Evolutionary conservation across 306 rosid genomes (phyloP), one percentile per base, ranked within the genome.

Genomic region (Erythrophleum fordii): DNA sequence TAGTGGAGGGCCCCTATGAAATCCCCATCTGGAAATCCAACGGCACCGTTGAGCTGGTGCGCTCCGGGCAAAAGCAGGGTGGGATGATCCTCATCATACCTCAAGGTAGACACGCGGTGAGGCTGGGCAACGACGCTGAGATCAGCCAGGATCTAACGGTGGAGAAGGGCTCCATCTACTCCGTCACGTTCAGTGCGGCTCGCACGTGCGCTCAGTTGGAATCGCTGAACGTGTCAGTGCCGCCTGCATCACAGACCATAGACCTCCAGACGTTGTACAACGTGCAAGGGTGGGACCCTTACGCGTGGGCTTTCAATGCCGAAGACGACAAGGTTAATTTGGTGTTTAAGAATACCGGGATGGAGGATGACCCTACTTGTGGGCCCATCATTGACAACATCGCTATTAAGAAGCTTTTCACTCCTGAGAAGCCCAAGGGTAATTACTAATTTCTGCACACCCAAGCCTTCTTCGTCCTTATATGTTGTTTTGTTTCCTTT

Each of bases 341-440:
- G 86, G 91, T 83, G 2, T 96, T 96, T 72, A 87, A 84, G 85
- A 96, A 96, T 37, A 88, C 93, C 0, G 99, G 99, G 0, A 96
- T 96, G 99, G 99, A 96, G 89, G 99, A 96, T 68, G 99, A 96
- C 92, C 99, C 99, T 73, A 92, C 98, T 0, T 96, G 99, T 82
- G 99, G 99, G 18, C 99, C 99, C 87, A 93, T 96, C 79, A 85
- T 96, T 29, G 98, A 96, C 41, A 95, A 89, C 25, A 76, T 96
- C 74, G 94, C 99, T 0, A 88, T 93, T 37, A 96, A 96, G 90
- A 96, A 92, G 79, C 92, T 93, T 29, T 96, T 96, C 83, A 83
- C 92, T 1, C 97, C 99, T 2, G 92, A 89, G 37, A 80, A 85
- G 10, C 94, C 92, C 85, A 93, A 96, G 88, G 97, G 99, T 95